Evolutionary conservation across 495 filamentous ascomycete species (phyloP).

Genomic region (Articulospora tetracladia): DNA sequence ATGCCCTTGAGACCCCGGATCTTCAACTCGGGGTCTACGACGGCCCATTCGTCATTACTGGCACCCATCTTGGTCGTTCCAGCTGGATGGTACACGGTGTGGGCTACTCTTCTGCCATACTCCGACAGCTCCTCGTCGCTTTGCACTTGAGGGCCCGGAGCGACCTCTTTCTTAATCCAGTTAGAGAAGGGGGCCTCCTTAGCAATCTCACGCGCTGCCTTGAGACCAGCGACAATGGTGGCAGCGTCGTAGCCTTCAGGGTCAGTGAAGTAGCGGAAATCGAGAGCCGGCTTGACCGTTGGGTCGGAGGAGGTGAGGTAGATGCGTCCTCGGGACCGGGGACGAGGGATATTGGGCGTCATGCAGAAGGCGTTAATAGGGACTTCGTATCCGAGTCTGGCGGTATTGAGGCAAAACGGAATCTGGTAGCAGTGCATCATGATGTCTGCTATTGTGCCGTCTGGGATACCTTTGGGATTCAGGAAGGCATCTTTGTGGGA

Average conservation of each 20-base stretch:
- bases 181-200: slow-evolving; percentile 66
- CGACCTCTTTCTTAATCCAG: slow-evolving; percentile 78
- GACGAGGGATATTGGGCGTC: slow-evolving; percentile 85
- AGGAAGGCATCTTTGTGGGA: slow-evolving; percentile 21
- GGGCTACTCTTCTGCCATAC: slow-evolving; percentile 70
- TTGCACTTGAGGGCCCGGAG: slow-evolving; percentile 64
- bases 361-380: slow-evolving; percentile 83
- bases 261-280: slow-evolving; percentile 88
- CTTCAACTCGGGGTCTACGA: slow-evolving; percentile 51
- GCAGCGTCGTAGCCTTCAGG: slow-evolving; percentile 78
- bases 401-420: slow-evolving; percentile 70
- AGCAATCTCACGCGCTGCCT: slow-evolving; percentile 67
- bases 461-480: slow-evolving; percentile 35
- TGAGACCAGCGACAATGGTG: slow-evolving; percentile 74
- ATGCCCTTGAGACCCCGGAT: slow-evolving; percentile 50
- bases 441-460: slow-evolving; percentile 68
- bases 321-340: slow-evolving; percentile 67
- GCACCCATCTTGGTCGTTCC: slow-evolving; percentile 88
- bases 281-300: slow-evolving; percentile 70
- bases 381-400: slow-evolving; percentile 65
- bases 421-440: slow-evolving; percentile 96
- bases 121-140: slow-evolving; percentile 69
- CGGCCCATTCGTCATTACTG: slow-evolving; percentile 56
- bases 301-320: slow-evolving; percentile 71
- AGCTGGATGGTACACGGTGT: slow-evolving; percentile 84